Evolutionary conservation across 257 asterid genomes (phyloP).

Genomic region (Ophiorrhiza pumila): DNA sequence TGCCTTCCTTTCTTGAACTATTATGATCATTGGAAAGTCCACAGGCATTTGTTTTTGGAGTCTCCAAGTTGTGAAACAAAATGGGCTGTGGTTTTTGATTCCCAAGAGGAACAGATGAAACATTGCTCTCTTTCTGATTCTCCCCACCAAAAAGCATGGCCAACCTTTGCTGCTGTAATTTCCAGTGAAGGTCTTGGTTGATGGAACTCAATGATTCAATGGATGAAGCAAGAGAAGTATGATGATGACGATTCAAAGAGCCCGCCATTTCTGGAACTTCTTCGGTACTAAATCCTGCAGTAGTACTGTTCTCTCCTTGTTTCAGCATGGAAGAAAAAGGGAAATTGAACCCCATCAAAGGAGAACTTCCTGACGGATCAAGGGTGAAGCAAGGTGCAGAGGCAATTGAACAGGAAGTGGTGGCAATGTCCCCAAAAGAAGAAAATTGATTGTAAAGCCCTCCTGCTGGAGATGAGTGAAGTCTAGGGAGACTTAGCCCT

Average conservation of each 20-base stretch:
- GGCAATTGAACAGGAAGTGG: conserved; percentile 27
- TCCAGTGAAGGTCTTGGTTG: conserved; percentile 90
- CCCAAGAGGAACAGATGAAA: conserved; percentile 19
- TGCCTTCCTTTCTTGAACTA: conserved; percentile 35
- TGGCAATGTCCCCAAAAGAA: conserved; percentile 31
- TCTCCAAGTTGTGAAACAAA: conserved; percentile 57
- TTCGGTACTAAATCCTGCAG: neutral
- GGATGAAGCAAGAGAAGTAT: conserved; percentile 52
- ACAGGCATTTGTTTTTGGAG: conserved; percentile 26
- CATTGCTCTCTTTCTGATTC: conserved; percentile 25
- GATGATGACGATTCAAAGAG: conserved; percentile 25
- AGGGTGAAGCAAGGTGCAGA: conserved; percentile 38
- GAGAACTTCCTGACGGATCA: conserved; percentile 34
- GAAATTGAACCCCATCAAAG: conserved; percentile 40
- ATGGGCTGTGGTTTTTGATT: conserved; percentile 61
- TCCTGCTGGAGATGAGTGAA: conserved; percentile 29
- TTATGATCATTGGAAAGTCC: conserved; percentile 9
- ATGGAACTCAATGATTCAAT: conserved; percentile 77
- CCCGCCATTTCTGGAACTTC: conserved; percentile 52
- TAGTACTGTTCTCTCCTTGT: conserved; percentile 20
- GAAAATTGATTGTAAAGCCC: conserved; percentile 37
- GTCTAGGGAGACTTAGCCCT: conserved; percentile 34
- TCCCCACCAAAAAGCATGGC: conserved; percentile 53
- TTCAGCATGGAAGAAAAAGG: conserved; percentile 32
- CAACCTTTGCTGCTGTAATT: conserved; percentile 76